Base-by-base conservation (phyloP, 208 protist species). In the Crithidia bombi region DNA sequence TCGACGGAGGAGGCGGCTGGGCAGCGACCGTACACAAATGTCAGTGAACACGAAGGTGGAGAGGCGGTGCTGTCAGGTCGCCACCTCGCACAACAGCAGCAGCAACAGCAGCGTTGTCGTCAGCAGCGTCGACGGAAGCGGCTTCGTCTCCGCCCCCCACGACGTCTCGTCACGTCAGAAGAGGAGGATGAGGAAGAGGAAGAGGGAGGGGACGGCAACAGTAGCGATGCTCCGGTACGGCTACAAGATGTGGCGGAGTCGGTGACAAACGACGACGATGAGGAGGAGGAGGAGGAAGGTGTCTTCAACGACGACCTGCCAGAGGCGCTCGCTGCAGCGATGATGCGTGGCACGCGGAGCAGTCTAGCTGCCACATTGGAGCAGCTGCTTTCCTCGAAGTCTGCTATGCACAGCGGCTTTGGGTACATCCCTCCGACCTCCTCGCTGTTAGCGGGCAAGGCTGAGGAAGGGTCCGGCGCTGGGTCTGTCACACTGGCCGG, bases 1-100 rank as follows among this genome's bases (percentile, higher is more conserved):
- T 63, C 57, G 1, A 50, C 36, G 17, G 57, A 63, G 39, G 57
- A 63, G 28, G 39, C 23, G 14, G 46, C 30, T 6, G 39, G 54
- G n/a, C 56, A 56, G 21, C 30, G 57, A 51, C n/a, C n/a, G n/a
- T n/a, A n/a, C n/a, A n/a, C n/a, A n/a, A n/a, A n/a, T n/a, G n/a
- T n/a, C n/a, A n/a, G n/a, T n/a, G n/a, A n/a, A n/a, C n/a, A n/a
- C 44, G 67, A 69, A 6, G 65, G 65, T 56, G 68, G 57, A 26
- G 49, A 69, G n/a, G 72, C 61, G 5, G 32, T 73, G 25, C 57
- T 67, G 25, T 67, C 64, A 0, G 71, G 52, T 0, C 64, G 33
- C 11, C 64, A 61, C 23, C 32, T 66, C 23, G 33, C 46, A 0
- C 55, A 58, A 38, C 36, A 57, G 44, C 61, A 43, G 25, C 69